Base-by-base conservation (phyloP, 495 filamentous ascomycete species). In the Aspergillus steynii region DNA sequence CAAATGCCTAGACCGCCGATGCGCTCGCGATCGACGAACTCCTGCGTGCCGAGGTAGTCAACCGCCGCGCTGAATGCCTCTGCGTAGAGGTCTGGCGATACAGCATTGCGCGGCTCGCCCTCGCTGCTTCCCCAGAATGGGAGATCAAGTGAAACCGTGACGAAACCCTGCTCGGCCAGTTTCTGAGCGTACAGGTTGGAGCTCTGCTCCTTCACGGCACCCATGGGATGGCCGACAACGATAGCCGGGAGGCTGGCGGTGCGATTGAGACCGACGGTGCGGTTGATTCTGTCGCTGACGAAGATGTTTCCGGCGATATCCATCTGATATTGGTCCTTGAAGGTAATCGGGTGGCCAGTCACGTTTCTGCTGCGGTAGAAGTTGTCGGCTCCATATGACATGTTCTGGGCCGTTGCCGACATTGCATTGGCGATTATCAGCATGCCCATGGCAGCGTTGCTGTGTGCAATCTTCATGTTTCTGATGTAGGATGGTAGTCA, bases 1-100 rank as follows among this genome's bases (percentile, higher is more conserved):
- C 76, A 81, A 61, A 79, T 77, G 20, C 76, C 74, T 10, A 81
- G 63, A 1, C 53, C 77, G 1, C 75, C 77, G 48, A 81, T 77
- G 3, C 71, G 65, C 37, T 72, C 64, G 28, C 65, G 56, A 31
- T 79, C 69, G 7, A 79, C 74, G n/a, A 68, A 55, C 31, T 65
- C 61, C 28, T 68, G 69, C 0, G 61, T 59, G 37, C 66, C 65
- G 29, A 80, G 71, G 61, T 73, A 79, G 50, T 69, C 65, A n/a
- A 80, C 75, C 6, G 76, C 78, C 1, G 63, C 65, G 53, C 71
- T 73, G 57, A 74, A 68, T 25, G 74, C 77, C 61, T 79, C 74
- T 29, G 68, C 71, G 27, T 75, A 69, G 32, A 75, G 68, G 12
- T 70, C 62, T 2, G 77, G 72, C 26, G 68, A 69, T 20, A 77